phyloP scores from a whole-genome alignment of 2,329 filamentous ascomycete species.

The Cephalotrichum gorgonifer region DNA sequence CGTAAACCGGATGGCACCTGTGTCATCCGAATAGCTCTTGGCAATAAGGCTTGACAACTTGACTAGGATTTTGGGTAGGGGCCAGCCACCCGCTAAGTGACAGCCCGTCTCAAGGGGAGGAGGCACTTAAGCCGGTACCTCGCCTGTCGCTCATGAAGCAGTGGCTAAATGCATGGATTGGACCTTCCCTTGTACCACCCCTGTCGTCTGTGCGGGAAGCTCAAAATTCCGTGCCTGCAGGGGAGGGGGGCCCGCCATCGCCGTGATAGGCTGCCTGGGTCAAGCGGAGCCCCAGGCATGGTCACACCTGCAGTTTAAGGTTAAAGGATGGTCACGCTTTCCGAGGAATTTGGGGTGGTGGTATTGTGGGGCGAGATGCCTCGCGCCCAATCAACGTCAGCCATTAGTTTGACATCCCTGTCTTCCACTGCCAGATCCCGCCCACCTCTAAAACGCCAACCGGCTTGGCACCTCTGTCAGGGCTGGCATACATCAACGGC shows the following conservation, averaged over 20 bases:
- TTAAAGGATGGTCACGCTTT: conserved; percentile 3
- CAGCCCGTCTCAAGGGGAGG: neutral
- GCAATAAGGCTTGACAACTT: neutral
- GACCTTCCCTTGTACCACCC: neutral
- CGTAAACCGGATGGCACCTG: neutral
- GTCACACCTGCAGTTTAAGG: conserved; percentile 6
- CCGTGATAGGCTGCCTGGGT: neutral
- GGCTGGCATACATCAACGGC: neutral
- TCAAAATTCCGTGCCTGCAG: neutral
- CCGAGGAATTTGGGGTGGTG: neutral
- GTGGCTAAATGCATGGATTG: conserved; percentile 3
- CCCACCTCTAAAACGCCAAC: neutral
- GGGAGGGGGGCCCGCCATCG: neutral
- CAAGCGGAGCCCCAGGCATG: neutral
- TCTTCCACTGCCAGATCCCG: conserved; percentile 1
- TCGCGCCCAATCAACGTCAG: neutral
- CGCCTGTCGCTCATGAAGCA: conserved; percentile 1
- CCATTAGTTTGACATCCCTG: neutral
- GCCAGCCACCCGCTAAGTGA: neutral
- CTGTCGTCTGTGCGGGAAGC: conserved; percentile 2
- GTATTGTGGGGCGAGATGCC: neutral
- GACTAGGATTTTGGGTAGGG: neutral
- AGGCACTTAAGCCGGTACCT: neutral
- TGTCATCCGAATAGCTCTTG: conserved; percentile 3
- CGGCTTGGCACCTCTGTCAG: neutral